Conservation (phyloP, 2,329 filamentous ascomycete species). For the Onygena corvina region DNA sequence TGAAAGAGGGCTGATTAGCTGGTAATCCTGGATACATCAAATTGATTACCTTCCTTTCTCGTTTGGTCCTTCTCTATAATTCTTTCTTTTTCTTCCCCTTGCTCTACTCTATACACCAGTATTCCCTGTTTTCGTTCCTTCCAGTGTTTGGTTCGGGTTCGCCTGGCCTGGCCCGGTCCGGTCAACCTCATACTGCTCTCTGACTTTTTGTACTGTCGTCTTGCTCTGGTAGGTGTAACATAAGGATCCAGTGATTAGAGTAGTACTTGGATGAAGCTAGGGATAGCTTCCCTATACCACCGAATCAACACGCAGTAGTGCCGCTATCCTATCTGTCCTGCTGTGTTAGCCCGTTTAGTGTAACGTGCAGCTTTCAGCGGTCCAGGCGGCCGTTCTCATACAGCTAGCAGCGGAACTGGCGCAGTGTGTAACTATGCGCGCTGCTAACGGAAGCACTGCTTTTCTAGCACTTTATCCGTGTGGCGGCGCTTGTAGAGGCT, state of each 20-base stretch:
- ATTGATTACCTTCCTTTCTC: background rate
- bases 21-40: constrained; percentile 41
- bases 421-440: background rate
- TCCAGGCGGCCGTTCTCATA: background rate
- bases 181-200: background rate
- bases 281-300: background rate
- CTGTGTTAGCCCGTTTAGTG: background rate
- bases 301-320: background rate
- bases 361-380: background rate
- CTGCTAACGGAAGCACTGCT: background rate
- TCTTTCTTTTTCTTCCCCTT: background rate
- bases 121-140: too few species aligned
- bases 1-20: constrained; percentile 67
- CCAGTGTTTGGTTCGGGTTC: too few species aligned
- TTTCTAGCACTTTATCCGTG: background rate
- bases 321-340: background rate
- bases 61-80: background rate
- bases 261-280: background rate
- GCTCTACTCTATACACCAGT: too few species aligned
- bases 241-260: background rate
- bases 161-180: too few species aligned
- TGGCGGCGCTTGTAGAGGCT: background rate
- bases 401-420: background rate
- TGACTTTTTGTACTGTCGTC: background rate
- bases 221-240: background rate